phyloP scores from a whole-genome alignment of 176 grass and related monocot genomes.

The Raddia distichophylla region DNA sequence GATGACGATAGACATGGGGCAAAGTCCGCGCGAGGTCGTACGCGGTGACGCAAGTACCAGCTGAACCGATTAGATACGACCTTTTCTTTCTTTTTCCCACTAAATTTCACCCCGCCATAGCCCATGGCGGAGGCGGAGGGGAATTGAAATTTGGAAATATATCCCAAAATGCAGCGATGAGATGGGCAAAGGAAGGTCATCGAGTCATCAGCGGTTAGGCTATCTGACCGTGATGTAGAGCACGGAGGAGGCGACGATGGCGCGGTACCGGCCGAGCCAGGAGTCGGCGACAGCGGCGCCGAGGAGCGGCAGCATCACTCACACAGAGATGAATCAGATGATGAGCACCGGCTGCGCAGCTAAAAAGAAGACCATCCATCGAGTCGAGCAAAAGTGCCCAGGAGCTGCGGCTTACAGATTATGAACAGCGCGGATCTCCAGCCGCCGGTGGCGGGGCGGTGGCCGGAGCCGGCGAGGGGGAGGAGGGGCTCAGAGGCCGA shows the following conservation, averaged over 20 bases:
- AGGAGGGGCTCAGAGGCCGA: constrained; percentile 33
- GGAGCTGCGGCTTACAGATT: constrained; percentile 37
- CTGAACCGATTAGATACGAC: too few species aligned
- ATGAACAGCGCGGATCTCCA: constrained; percentile 55
- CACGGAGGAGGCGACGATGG: constrained; percentile 58
- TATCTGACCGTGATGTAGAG: constrained; percentile 47
- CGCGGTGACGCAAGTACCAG: too few species aligned
- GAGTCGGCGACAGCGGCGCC: constrained; percentile 78
- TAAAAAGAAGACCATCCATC: neutral
- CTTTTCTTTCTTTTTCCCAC: too few species aligned
- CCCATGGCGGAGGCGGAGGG: too few species aligned
- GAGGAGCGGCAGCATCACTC: constrained; percentile 58
- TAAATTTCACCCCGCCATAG: too few species aligned
- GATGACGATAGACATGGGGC: too few species aligned
- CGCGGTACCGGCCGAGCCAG: constrained; percentile 72
- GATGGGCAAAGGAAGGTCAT: neutral
- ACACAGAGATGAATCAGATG: neutral
- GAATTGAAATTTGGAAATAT: too few species aligned
- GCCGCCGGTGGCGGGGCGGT: constrained; percentile 29
- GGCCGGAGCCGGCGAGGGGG: neutral
- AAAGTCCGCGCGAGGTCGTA: too few species aligned
- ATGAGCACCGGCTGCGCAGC: neutral
- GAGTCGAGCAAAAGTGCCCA: neutral
- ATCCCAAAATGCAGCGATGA: neutral
- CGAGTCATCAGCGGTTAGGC: neutral